Conservation (phyloP, 106 monocot species). For the Triglochin maritima region DNA sequence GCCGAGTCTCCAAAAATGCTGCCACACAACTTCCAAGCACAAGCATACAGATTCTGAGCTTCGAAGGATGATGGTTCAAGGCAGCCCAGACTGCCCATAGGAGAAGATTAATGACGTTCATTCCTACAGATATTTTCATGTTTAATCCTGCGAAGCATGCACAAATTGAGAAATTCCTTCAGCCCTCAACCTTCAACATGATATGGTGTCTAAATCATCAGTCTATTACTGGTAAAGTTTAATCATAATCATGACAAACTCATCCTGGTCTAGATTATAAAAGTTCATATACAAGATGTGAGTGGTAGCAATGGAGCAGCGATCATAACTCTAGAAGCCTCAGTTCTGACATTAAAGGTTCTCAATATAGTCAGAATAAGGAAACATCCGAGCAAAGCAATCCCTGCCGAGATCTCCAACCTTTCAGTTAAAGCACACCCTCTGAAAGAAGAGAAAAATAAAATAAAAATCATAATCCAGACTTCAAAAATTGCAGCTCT, state of each 20-base stretch:
- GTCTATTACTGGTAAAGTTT: too few relatives aligned
- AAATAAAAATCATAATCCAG: too few relatives aligned
- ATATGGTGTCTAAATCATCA: too few relatives aligned
- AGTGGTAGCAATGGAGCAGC: constrained; percentile 81
- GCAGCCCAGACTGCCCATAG: constrained; percentile 86
- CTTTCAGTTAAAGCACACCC: constrained; percentile 82
- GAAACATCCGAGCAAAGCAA: constrained; percentile 82
- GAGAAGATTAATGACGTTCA: constrained; percentile 55
- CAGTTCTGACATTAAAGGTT: constrained; percentile 69
- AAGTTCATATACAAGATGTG: constrained; percentile 92
- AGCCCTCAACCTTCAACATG: too few relatives aligned
- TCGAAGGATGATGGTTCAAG: constrained; percentile 46
- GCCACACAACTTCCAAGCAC: constrained; percentile 45
- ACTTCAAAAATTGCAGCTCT: too few relatives aligned
- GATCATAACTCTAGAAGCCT: constrained; percentile 87
- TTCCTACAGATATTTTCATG: constrained; percentile 73
- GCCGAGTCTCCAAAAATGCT: constrained; percentile 66
- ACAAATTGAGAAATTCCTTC: too few relatives aligned
- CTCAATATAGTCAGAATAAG: constrained; percentile 64
- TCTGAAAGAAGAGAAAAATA: constrained; percentile 20
- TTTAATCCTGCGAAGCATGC: constrained; percentile 53
- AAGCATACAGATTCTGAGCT: constrained; percentile 55
- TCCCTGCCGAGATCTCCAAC: constrained; percentile 85
- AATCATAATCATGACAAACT: neutral
- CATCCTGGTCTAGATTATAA: constrained; percentile 85